Conservation (phyloP, 768 basidiomycete genomes). For the Phanerochaete sordida region DNA sequence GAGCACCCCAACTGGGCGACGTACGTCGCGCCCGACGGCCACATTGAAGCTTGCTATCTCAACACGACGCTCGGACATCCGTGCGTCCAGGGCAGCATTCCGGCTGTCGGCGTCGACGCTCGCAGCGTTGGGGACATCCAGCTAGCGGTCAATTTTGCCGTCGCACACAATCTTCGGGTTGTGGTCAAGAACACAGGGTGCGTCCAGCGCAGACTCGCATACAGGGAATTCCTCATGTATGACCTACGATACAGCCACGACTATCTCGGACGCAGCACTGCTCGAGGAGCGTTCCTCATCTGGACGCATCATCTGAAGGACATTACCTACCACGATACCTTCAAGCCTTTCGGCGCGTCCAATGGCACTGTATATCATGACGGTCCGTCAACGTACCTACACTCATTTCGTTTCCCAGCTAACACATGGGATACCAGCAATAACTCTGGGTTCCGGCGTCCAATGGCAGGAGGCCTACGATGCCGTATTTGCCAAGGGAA, state of each 20-base stretch:
- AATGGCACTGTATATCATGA: slow-evolving; percentile 16
- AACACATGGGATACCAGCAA: slow-evolving; percentile 14
- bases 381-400: slow-evolving; percentile 13
- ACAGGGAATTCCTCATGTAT: not conserved
- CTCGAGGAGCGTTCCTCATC: slow-evolving; percentile 33
- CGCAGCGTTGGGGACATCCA: slow-evolving; percentile 35
- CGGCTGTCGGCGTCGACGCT: slow-evolving; percentile 39
- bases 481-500: slow-evolving; percentile 32
- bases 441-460: slow-evolving; percentile 38
- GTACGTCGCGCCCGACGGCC: slow-evolving; percentile 38
- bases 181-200: slow-evolving; percentile 30
- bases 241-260: slow-evolving; percentile 29
- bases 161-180: slow-evolving; percentile 32
- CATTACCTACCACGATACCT: slow-evolving; percentile 28
- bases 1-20: slow-evolving; percentile 31
- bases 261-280: slow-evolving; percentile 36
- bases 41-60: slow-evolving; percentile 49
- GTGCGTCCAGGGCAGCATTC: slow-evolving; percentile 42
- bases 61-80: slow-evolving; percentile 38
- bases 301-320: slow-evolving; percentile 42
- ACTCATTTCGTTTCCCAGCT: not conserved
- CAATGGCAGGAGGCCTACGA: slow-evolving; percentile 44
- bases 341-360: slow-evolving; percentile 30
- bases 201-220: not conserved
- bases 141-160: slow-evolving; percentile 36